phyloP scores from a whole-genome alignment of 768 basidiomycete genomes.

The Lentinula raphanica region DNA sequence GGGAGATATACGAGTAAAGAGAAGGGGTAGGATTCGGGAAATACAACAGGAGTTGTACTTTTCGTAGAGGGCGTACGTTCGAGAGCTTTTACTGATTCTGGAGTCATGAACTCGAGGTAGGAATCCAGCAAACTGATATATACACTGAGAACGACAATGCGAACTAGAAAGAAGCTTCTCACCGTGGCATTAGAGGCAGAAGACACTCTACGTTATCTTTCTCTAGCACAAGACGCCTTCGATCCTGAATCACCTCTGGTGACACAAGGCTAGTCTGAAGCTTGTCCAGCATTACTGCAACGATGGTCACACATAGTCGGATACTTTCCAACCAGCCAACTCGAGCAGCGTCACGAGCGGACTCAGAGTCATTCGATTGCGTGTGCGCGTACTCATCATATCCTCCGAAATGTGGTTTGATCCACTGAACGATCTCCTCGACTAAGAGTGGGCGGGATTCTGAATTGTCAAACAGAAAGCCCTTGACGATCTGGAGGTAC shows the following conservation, averaged over 20 bases:
- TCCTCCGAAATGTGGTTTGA: constrained; percentile 90
- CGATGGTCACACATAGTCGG: constrained; percentile 83
- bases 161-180: constrained; percentile 14
- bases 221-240: constrained; percentile 63
- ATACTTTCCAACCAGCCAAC: constrained; percentile 87
- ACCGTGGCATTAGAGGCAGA: constrained; percentile 81
- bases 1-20: constrained; percentile 69
- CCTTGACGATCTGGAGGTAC: constrained; percentile 87
- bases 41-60: constrained; percentile 66
- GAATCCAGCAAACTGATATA: constrained; percentile 74
- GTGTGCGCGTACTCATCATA: constrained; percentile 78
- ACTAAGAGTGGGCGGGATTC: constrained; percentile 75
- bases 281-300: constrained; percentile 87
- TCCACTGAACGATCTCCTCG: constrained; percentile 87
- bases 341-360: constrained; percentile 63
- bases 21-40: constrained; percentile 94
- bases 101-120: constrained; percentile 75
- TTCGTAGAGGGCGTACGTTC: constrained; percentile 63
- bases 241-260: constrained; percentile 57
- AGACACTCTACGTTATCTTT: constrained; percentile 90
- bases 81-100: constrained; percentile 62
- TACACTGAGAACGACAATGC: not conserved
- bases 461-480: constrained; percentile 80
- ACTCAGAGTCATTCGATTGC: constrained; percentile 61
- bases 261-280: constrained; percentile 75